Percentiles rank a stretch among this genome's conserved stretches.
Evolutionary conservation across 352 stramenopile species (phyloP).

Genomic region (Pythium dissotocum): DNA sequence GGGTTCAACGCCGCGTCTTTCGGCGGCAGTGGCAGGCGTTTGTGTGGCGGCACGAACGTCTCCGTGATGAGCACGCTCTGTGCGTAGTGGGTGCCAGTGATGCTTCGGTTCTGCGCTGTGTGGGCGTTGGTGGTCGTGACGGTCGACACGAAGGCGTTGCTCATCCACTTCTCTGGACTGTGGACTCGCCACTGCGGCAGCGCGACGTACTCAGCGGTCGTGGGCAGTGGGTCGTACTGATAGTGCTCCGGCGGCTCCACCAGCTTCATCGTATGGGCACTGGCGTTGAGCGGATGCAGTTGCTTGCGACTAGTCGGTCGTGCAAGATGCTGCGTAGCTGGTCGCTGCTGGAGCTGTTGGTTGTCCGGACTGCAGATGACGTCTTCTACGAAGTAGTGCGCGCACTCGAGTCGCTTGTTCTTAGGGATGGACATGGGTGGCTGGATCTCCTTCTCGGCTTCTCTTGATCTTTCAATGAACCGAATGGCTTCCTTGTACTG

Average conservation of each 20-base stretch:
- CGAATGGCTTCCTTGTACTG: constrained; percentile 45
- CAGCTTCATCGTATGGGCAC: background rate
- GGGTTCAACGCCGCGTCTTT: constrained; percentile 19
- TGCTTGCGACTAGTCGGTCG: constrained; percentile 9
- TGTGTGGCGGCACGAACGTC: constrained; percentile 36
- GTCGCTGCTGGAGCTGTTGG: constrained; percentile 1
- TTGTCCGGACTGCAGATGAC: constrained; percentile 28
- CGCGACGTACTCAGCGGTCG: constrained; percentile 57
- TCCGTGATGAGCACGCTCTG: constrained; percentile 48
- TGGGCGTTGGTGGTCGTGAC: constrained; percentile 43
- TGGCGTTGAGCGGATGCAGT: constrained; percentile 1
- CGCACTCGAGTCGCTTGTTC: constrained; percentile 58
- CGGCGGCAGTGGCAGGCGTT: constrained; percentile 15
- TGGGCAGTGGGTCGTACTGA: constrained; percentile 32
- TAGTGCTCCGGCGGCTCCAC: constrained; percentile 7
- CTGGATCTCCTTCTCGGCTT: constrained; percentile 73
- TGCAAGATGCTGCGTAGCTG: background rate
- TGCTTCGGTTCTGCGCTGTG: constrained; percentile 50
- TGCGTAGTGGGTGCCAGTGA: constrained; percentile 38
- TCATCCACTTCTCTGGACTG: constrained; percentile 54
- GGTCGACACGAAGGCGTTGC: constrained; percentile 52
- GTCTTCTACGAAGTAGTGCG: constrained; percentile 63
- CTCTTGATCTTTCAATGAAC: constrained; percentile 57
- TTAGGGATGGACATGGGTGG: constrained; percentile 54
- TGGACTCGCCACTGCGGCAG: constrained; percentile 57